These are phyloP conservation scores for Leucosporidium scottii DNA, from an alignment of 768 basidiomycete genomes.

Conservation along the genomic window DNA sequence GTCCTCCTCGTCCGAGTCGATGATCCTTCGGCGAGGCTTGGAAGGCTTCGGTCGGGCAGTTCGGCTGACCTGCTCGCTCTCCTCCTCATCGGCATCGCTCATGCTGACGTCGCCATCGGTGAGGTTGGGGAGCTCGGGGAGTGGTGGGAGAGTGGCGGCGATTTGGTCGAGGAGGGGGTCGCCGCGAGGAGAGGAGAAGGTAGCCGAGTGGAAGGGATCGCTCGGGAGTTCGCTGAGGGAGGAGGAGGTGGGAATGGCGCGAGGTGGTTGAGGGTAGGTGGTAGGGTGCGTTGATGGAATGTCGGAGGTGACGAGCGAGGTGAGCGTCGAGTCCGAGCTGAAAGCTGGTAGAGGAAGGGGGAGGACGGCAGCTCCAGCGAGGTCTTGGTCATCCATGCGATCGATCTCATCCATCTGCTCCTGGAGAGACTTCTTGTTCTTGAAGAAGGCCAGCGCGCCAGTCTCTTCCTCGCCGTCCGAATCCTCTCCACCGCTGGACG, in stretches of 20 bases:
- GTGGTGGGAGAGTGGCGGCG: background rate
- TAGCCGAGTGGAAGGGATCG: no score
- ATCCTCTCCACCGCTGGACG: background rate
- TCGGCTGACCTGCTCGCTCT: background rate
- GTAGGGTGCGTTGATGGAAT: background rate
- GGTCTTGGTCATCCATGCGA: background rate
- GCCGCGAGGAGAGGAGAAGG: background rate
- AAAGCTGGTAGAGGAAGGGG: background rate
- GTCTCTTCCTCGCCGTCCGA: no score
- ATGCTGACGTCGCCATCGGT: background rate
- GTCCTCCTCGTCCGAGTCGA: conserved; percentile 26
- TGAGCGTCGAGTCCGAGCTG: no score
- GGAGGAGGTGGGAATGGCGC: no score
- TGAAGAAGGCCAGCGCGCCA: background rate
- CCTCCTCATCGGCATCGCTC: conserved; percentile 1
- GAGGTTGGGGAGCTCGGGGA: background rate
- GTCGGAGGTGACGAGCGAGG: background rate
- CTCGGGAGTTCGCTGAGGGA: no score
- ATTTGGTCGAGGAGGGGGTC: background rate
- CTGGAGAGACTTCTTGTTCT: background rate
- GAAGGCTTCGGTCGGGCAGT: background rate
- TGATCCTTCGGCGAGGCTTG: background rate
- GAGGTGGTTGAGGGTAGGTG: background rate
- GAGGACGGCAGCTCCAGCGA: background rate
- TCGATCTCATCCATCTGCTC: background rate